Conservation (phyloP, 345 rosid species). For the Anacardium occidentale region DNA sequence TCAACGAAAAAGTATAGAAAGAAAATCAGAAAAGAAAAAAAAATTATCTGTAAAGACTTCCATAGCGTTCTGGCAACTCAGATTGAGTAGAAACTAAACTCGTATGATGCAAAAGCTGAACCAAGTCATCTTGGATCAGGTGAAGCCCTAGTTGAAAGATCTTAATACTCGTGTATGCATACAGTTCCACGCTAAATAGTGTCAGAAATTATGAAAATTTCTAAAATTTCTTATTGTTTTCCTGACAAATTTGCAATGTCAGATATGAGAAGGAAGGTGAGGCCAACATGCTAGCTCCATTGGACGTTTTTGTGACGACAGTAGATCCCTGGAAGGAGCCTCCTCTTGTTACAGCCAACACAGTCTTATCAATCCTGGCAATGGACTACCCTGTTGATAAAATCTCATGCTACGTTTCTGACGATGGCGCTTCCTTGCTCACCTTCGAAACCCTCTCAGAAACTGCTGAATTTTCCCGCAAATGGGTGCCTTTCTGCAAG, state of each 20-base stretch:
- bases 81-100: no score
- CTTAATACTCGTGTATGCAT: no score
- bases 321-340: slow-evolving; percentile 99
- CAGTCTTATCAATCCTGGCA: slow-evolving; percentile 83
- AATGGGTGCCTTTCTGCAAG: slow-evolving; percentile 92
- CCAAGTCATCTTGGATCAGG: no score
- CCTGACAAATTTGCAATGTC: slow-evolving; percentile 18
- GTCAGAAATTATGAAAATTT: no score
- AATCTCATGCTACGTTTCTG: slow-evolving; percentile 90
- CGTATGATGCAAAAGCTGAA: no score
- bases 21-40: no score
- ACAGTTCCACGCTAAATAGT: no score
- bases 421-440: slow-evolving; percentile 96
- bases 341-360: slow-evolving; percentile 91
- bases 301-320: slow-evolving; percentile 87
- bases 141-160: no score
- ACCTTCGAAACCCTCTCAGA: slow-evolving; percentile 83
- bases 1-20: no score
- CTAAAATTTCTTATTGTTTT: neutral
- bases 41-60: no score
- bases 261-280: slow-evolving; percentile 93
- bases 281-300: slow-evolving; percentile 74
- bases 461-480: slow-evolving; percentile 75
- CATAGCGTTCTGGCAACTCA: no score
- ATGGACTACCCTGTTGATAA: slow-evolving; percentile 92